These are phyloP conservation scores for Vanrija sp. DNA, from an alignment of 1,284 basidiomycete genomes.

Conservation along the genomic window DNA sequence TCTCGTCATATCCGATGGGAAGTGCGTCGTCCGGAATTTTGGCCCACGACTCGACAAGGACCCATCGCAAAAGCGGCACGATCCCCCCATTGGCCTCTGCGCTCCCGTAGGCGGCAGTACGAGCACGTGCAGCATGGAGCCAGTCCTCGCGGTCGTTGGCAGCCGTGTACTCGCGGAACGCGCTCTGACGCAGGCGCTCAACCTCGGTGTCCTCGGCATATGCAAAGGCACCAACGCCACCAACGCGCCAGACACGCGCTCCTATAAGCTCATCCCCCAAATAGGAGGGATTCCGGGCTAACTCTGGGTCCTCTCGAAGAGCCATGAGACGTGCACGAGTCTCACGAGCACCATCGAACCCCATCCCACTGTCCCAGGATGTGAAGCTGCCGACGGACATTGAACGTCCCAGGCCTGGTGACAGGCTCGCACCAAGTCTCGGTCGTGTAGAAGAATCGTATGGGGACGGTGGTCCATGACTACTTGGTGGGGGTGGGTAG, in stretches of 20 bases:
- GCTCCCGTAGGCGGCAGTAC: conserved; percentile 48
- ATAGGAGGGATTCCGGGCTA: neutral
- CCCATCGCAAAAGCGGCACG: conserved; percentile 41
- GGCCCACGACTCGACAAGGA: conserved; percentile 36
- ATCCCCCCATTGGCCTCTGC: conserved; percentile 8
- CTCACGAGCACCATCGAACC: too few relatives aligned
- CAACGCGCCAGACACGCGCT: conserved; percentile 34
- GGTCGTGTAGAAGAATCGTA: too few relatives aligned
- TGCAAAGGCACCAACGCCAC: conserved; percentile 36
- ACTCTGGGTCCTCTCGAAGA: too few relatives aligned
- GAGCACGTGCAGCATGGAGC: conserved; percentile 64
- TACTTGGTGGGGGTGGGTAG: too few relatives aligned
- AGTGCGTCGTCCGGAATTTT: conserved; percentile 41
- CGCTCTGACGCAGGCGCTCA: conserved; percentile 25
- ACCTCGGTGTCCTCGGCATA: conserved; percentile 25
- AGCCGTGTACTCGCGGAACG: conserved; percentile 16
- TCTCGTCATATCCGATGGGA: conserved; percentile 40
- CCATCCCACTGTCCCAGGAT: too few relatives aligned
- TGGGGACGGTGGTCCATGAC: too few relatives aligned
- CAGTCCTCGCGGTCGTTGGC: conserved; percentile 53
- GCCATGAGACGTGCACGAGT: too few relatives aligned
- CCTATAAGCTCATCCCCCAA: conserved; percentile 35
- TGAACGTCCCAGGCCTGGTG: too few relatives aligned
- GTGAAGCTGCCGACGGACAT: too few relatives aligned
- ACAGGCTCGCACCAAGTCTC: too few relatives aligned